Conservation (phyloP, 257 asterid genomes). For the Penstemon barbatus region DNA sequence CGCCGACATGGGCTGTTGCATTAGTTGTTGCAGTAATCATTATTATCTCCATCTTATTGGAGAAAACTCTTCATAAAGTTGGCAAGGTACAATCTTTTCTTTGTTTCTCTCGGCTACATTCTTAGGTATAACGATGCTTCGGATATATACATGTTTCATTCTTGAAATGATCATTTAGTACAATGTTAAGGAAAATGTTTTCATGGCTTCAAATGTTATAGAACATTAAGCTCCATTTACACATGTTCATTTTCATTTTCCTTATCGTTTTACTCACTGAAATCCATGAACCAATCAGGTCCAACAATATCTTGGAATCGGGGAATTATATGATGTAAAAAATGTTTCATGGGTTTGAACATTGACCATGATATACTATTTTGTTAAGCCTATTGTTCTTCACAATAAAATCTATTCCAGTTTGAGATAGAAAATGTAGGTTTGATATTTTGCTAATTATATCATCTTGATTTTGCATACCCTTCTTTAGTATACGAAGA, state of each 20-base stretch:
- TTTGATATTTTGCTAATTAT: not conserved
- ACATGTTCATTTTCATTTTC: not conserved
- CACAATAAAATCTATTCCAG: no score
- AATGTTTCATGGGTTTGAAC: not conserved
- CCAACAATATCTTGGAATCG: not conserved
- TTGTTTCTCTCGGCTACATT: not conserved
- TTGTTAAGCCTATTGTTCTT: not conserved
- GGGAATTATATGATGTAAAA: not conserved
- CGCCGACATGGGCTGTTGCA: conserved; percentile 89
- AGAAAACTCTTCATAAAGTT: conserved; percentile 55
- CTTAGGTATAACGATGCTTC: no score
- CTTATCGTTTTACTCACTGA: not conserved
- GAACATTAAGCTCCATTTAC: no score
- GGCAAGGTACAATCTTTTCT: conserved; percentile 38
- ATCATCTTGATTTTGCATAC: not conserved
- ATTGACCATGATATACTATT: conserved; percentile 1
- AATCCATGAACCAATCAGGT: no score
- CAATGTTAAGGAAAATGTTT: no score
- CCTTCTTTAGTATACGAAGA: no score
- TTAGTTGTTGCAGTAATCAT: conserved; percentile 62
- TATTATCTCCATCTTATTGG: conserved; percentile 60
- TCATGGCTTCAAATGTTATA: no score
- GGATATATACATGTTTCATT: no score
- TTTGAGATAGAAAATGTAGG: not conserved
- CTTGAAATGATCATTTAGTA: no score